phyloP scores from a whole-genome alignment of 495 filamentous ascomycete species.

The Penicillium paradoxum region DNA sequence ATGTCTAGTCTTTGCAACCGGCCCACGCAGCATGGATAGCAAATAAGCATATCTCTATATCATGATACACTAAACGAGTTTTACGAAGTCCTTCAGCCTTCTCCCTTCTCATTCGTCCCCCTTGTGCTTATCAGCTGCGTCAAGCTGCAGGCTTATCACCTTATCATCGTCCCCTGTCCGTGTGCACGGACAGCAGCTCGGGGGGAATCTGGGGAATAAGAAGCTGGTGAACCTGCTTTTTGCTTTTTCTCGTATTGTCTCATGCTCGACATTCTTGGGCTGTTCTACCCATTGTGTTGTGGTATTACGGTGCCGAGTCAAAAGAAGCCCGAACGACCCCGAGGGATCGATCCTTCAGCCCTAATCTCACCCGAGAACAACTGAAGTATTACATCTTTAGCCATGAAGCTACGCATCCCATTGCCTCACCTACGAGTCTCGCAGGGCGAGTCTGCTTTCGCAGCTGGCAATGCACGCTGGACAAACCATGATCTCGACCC shows the following conservation, averaged over 20 bases:
- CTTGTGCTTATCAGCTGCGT: conserved; percentile 4
- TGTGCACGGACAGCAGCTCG: not conserved
- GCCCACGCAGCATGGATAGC: not conserved
- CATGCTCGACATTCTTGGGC: not conserved
- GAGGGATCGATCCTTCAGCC: not conserved
- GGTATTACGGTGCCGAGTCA: not conserved
- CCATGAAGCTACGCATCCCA: conserved; percentile 12
- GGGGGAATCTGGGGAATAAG: conserved; percentile 1
- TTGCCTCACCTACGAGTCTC: conserved; percentile 30
- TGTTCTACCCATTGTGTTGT: not conserved
- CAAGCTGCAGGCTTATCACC: conserved; percentile 1
- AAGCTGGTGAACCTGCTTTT: not conserved
- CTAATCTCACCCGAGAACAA: not conserved
- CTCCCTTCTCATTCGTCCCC: conserved; percentile 4
- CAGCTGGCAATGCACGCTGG: conserved; percentile 38
- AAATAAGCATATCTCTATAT: not conserved
- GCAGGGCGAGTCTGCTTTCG: conserved; percentile 36
- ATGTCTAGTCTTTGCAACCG: not conserved
- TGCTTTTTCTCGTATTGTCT: not conserved
- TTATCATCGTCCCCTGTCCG: conserved; percentile 3
- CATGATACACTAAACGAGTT: not conserved
- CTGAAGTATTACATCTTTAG: not conserved
- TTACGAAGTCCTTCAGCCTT: not conserved
- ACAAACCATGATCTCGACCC: conserved; percentile 46
- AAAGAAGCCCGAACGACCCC: not conserved